These are phyloP conservation scores for Harrya chromipes DNA, from an alignment of 768 basidiomycete genomes.

Conservation along the genomic window DNA sequence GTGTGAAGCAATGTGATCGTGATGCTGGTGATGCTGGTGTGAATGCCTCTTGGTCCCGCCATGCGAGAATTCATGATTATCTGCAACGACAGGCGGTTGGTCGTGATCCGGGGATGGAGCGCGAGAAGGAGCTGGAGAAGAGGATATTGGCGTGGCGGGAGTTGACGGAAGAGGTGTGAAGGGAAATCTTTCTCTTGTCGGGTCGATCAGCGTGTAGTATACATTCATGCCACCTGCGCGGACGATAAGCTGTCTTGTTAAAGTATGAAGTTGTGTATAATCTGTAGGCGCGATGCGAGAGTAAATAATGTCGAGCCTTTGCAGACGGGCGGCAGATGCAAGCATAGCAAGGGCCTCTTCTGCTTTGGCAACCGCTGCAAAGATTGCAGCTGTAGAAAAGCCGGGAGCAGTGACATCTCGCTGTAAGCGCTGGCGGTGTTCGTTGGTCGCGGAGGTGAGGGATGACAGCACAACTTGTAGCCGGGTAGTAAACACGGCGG, in stretches of 20 bases:
- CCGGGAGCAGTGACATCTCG: constrained; percentile 35
- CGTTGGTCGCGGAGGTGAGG: constrained; percentile 41
- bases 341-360: constrained; percentile 55
- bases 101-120: constrained; percentile 29
- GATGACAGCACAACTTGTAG: constrained; percentile 49
- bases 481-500: constrained; percentile 52
- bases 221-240: constrained; percentile 59
- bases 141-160: constrained; percentile 34
- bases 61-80: not conserved
- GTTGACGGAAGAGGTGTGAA: constrained; percentile 41
- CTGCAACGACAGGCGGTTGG: not conserved
- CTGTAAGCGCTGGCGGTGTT: constrained; percentile 47
- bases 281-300: constrained; percentile 58
- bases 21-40: not conserved
- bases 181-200: constrained; percentile 56
- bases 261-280: constrained; percentile 47
- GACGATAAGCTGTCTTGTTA: constrained; percentile 49
- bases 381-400: constrained; percentile 33
- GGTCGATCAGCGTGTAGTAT: constrained; percentile 65
- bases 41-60: not conserved
- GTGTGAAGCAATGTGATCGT: not conserved
- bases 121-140: constrained; percentile 32
- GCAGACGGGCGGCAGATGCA: constrained; percentile 48
- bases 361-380: constrained; percentile 32
- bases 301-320: constrained; percentile 59